phyloP scores from a whole-genome alignment of 352 stramenopile species.

The Globisporangium canariense region DNA sequence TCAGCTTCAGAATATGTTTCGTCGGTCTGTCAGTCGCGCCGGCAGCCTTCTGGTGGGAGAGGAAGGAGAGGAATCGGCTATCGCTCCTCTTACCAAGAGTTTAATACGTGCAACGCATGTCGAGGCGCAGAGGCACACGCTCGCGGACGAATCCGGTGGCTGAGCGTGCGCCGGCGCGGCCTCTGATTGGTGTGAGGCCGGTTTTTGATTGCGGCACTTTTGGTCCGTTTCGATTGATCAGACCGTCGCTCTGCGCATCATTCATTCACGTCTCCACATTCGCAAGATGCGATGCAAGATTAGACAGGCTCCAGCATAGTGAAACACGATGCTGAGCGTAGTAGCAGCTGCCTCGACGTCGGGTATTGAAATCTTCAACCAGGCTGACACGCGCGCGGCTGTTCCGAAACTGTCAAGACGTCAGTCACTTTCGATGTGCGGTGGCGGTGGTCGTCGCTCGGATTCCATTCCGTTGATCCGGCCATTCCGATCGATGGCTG shows the following conservation, averaged over 20 bases:
- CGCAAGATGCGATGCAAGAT: neutral
- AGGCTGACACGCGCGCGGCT: no score
- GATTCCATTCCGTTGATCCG: slow-evolving; percentile 4
- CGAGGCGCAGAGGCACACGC: neutral
- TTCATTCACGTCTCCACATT: neutral
- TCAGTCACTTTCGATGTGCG: no score
- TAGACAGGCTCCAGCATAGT: neutral
- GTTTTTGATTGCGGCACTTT: neutral
- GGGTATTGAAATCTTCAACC: neutral
- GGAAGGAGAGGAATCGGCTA: no score
- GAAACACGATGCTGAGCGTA: neutral
- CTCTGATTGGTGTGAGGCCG: neutral
- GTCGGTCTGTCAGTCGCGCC: neutral
- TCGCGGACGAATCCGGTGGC: slow-evolving; percentile 1
- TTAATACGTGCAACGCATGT: neutral
- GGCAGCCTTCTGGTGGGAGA: no score
- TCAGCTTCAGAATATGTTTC: neutral
- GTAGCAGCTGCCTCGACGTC: neutral
- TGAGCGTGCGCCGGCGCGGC: neutral
- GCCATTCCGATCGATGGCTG: neutral
- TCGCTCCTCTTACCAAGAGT: neutral
- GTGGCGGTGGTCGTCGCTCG: neutral
- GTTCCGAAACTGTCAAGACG: neutral
- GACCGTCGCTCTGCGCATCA: neutral
- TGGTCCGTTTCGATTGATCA: slow-evolving; percentile 1